Evolutionary conservation across 192 early-diverging fungal species (phyloP), one percentile per base, ranked within the genome.

Genomic region (Linnemannia zychae): DNA sequence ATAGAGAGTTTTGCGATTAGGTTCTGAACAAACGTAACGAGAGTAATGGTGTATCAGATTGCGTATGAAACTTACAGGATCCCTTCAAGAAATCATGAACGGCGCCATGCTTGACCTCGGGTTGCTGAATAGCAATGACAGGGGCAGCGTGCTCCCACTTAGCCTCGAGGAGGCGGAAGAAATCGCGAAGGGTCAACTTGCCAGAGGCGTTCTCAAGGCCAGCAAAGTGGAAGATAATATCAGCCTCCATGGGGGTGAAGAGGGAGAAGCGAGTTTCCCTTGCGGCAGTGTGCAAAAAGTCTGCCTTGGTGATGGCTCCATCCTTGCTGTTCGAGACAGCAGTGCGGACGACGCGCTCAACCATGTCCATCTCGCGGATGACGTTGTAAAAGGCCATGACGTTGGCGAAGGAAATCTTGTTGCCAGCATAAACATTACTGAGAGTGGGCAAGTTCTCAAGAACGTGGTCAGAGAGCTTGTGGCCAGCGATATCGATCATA

Each of bases 161-260:
- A 68, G 90, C 87, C 72, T 92, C 90, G 53, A 92, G 81, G 17
- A 92, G 86, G 44, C 88, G 81, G 20, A 79, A 84, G 75, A 92
- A 92, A 78, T 92, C 92, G 12, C 80, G 77, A 18, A 90, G 67
- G 37, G 79, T 67, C 48, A 92, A 67, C 65, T 87, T 88, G 79
- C 89, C 90, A 12, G 87, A 86, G 31, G 87, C 49, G 74, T 88
- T 90, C 28, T 88, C 88, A 18, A 91, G 75, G 36, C 90, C 88
- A 70, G 94, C 94, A 79, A 95, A 90, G 75, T 93, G 90, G 88
- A 93, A 95, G 53, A 94, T 89, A 46, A 93, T 92, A 79, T 95
- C 92, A 60, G 93, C 91, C 82, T 95, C 94, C 93, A 95, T 93
- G 33, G 94, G 94, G 4, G 93, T 95, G 80, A 94, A 91, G 15